These are phyloP conservation scores for Coleophoma cylindrospora DNA, from an alignment of 2,329 filamentous ascomycete genomes.

Conservation along the genomic window DNA sequence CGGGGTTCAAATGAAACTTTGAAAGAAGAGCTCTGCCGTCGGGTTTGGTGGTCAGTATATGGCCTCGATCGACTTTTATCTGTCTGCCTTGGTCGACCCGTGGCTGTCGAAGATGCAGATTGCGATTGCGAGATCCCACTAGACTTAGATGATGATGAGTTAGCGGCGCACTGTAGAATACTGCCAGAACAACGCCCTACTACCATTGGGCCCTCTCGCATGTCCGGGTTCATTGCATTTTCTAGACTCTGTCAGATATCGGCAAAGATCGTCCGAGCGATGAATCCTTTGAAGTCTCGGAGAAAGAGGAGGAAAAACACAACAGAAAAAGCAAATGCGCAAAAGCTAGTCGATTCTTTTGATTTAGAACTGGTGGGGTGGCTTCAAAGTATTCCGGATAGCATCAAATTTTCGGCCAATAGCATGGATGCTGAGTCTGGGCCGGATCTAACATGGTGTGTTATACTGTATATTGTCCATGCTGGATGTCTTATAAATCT, in stretches of 20 bases:
- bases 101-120: constrained; percentile 23
- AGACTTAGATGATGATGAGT: constrained; percentile 19
- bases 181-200: neutral
- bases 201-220: neutral
- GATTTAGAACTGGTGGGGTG: constrained; percentile 15
- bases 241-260: constrained; percentile 21
- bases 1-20: neutral
- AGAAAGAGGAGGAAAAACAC: neutral
- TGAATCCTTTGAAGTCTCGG: neutral
- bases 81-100: constrained; percentile 24
- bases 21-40: constrained; percentile 12
- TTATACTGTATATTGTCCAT: constrained; percentile 23
- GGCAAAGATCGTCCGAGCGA: constrained; percentile 17
- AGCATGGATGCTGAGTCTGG: constrained; percentile 2
- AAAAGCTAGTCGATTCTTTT: constrained; percentile 8
- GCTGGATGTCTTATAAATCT: neutral
- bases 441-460: constrained; percentile 21
- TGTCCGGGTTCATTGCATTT: constrained; percentile 23
- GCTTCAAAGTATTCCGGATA: constrained; percentile 17
- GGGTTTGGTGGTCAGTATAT: constrained; percentile 27
- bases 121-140: constrained; percentile 24
- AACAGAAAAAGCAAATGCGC: neutral
- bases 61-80: constrained; percentile 19
- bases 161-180: constrained; percentile 11
- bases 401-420: constrained; percentile 21